These are phyloP conservation scores for Dioscorea dumetorum DNA, from an alignment of 106 monocot genomes.

Conservation along the genomic window DNA sequence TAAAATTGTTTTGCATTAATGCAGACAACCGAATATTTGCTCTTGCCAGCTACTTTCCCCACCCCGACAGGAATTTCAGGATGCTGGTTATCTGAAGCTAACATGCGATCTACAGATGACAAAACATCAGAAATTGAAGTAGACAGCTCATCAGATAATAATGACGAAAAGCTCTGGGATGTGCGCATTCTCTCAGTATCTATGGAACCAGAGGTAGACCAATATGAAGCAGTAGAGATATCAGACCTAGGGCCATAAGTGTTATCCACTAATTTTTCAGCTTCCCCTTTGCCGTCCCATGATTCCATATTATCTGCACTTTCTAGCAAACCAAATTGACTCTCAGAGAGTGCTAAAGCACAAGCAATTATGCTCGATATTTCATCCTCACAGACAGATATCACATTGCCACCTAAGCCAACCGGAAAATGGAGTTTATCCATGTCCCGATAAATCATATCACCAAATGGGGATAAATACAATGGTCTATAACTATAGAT, in stretches of 20 bases:
- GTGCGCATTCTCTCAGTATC: conserved; percentile 29
- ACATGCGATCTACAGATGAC: conserved; percentile 27
- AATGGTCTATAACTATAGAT: conserved; percentile 42
- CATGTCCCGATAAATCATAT: conserved; percentile 19
- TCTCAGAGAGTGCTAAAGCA: conserved; percentile 40
- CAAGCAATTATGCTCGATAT: conserved; percentile 89
- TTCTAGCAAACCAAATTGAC: conserved; percentile 12
- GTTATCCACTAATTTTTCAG: conserved; percentile 17
- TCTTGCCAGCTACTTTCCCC: conserved; percentile 33
- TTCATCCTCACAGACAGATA: conserved; percentile 72
- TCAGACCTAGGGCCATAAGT: conserved; percentile 14
- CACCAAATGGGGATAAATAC: conserved; percentile 30
- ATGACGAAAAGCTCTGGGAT: conserved; percentile 27
- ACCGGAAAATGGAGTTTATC: conserved; percentile 35
- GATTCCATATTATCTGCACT: conserved; percentile 11
- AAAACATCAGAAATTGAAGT: conserved; percentile 24
- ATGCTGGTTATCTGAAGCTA: conserved; percentile 45
- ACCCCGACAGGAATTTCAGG: conserved; percentile 42
- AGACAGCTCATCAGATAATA: conserved; percentile 46
- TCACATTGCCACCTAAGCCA: conserved; percentile 37
- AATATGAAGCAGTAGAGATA: conserved; percentile 25
- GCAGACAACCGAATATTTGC: conserved; percentile 69
- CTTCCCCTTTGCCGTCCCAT: conserved; percentile 17
- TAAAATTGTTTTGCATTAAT: conserved; percentile 75
- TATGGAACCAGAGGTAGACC: conserved; percentile 30